Evolutionary conservation across 345 rosid genomes (phyloP).

Genomic region (Syzygium aqueum): DNA sequence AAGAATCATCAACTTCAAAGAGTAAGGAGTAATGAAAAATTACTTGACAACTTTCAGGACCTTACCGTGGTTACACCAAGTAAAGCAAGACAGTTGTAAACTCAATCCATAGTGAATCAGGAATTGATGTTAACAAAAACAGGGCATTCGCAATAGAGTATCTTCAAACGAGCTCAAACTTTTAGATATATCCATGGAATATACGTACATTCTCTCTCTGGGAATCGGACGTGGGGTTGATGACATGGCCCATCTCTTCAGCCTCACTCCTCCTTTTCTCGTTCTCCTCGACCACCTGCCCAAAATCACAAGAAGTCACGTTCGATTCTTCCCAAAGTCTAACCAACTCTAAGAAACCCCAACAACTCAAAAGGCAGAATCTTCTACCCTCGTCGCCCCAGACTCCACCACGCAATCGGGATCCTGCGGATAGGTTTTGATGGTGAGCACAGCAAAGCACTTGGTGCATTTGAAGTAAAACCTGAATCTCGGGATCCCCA

Average conservation of each 20-base stretch:
- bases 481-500: conserved; percentile 84
- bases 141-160: not conserved
- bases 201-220: not conserved
- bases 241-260: not conserved
- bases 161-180: not conserved
- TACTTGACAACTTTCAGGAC: no score
- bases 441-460: conserved; percentile 79
- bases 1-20: no score
- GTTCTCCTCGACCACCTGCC: no score
- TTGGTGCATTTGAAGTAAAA: conserved; percentile 37
- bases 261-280: no score
- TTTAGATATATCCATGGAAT: not conserved
- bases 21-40: no score
- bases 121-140: not conserved
- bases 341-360: no score
- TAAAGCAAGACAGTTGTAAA: no score
- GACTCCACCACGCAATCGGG: conserved; percentile 46
- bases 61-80: no score
- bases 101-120: no score
- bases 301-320: no score
- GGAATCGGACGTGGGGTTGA: not conserved
- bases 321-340: no score
- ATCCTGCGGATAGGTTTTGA: conserved; percentile 84
- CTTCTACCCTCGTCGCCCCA: not conserved
- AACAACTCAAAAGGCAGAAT: not conserved